phyloP scores from a whole-genome alignment of 192 early-diverging fungal genomes.

The Paraglomus occultum region DNA sequence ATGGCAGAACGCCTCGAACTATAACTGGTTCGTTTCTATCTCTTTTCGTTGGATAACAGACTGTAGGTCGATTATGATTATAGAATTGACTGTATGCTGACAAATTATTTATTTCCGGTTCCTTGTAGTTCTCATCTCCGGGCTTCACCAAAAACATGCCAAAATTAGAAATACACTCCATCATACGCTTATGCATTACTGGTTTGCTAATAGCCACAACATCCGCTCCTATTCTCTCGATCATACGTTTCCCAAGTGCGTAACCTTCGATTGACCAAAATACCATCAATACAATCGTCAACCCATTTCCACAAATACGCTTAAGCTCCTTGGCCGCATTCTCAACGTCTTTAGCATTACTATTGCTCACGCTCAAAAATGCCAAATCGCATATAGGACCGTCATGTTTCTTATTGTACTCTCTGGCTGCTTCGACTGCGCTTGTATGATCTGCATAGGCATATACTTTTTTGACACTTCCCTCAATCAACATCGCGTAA shows the following conservation, averaged over 20 bases:
- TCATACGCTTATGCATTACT: conserved; percentile 29
- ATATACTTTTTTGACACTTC: conserved; percentile 23
- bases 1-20: background rate
- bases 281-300: conserved; percentile 32
- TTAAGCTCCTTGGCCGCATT: conserved; percentile 27
- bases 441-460: conserved; percentile 24
- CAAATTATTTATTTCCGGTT: background rate
- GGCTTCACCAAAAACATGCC: conserved; percentile 22
- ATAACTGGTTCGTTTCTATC: too few relatives aligned
- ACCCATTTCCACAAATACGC: background rate
- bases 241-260: conserved; percentile 33
- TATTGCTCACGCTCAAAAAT: conserved; percentile 30
- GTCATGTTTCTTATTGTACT: too few relatives aligned
- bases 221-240: conserved; percentile 27
- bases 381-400: conserved; percentile 8
- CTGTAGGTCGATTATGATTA: background rate
- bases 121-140: background rate
- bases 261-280: conserved; percentile 35
- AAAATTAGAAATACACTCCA: conserved; percentile 32
- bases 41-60: too few relatives aligned
- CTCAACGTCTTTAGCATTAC: conserved; percentile 16
- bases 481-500: conserved; percentile 13
- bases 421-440: too few relatives aligned
- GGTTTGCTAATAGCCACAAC: conserved; percentile 29
- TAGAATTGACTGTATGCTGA: background rate